Conservation (phyloP, 805 yeast species). For the Hanseniaspora opuntiae region DNA sequence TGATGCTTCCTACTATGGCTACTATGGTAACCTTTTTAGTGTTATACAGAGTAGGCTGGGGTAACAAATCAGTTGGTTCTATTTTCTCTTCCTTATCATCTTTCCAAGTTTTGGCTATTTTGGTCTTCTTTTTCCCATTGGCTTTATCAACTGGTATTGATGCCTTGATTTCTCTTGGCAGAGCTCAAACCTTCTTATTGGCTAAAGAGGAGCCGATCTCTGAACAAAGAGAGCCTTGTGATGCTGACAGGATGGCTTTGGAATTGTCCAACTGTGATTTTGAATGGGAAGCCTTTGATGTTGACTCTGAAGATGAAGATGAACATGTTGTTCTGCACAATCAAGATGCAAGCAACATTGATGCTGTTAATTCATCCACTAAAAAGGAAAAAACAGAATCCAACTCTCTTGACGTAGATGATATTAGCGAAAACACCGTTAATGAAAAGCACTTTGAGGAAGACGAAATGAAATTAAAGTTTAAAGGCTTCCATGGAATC, state of each 20-base stretch:
- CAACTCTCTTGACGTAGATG: not conserved
- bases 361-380: not conserved
- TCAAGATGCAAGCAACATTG: not conserved
- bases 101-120: conserved; percentile 41
- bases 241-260: not conserved
- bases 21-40: conserved; percentile 41
- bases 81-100: conserved; percentile 51
- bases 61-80: conserved; percentile 29
- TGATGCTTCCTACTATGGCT: conserved; percentile 38
- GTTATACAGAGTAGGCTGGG: conserved; percentile 26
- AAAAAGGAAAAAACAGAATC: not conserved
- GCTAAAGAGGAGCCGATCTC: conserved; percentile 23
- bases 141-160: conserved; percentile 32
- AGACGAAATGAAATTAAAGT: conserved; percentile 18
- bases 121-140: conserved; percentile 34
- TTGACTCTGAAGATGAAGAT: conserved; percentile 10
- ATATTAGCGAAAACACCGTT: not conserved
- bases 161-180: conserved; percentile 28
- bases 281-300: conserved; percentile 12
- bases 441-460: not conserved
- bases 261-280: conserved; percentile 7
- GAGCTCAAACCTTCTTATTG: conserved; percentile 28
- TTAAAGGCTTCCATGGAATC: conserved; percentile 36
- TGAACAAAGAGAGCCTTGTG: conserved; percentile 14
- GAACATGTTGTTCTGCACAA: not conserved